Evolutionary conservation across 257 asterid genomes (phyloP).

Genomic region (Solanum chiquidenum): DNA sequence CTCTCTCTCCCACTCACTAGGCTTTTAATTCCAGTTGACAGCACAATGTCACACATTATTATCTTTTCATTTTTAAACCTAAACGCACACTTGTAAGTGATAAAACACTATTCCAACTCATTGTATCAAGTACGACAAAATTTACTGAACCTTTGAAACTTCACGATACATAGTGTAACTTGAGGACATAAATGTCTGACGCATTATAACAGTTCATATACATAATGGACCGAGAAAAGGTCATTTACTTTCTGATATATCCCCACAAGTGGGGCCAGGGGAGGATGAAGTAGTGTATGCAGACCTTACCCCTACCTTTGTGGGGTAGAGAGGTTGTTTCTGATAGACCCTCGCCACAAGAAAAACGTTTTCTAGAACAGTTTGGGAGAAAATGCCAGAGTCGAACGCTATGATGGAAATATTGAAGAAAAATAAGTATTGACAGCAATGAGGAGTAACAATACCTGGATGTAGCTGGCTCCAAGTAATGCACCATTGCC

Average conservation of each 20-base stretch:
- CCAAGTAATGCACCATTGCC: constrained; percentile 16
- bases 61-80: background rate
- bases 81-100: background rate
- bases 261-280: background rate
- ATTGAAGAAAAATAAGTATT: background rate
- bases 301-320: background rate
- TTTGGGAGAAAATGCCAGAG: background rate
- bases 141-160: background rate
- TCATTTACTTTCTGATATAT: background rate
- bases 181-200: background rate
- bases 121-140: background rate
- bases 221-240: background rate
- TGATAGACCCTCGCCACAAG: background rate
- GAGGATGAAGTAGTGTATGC: background rate
- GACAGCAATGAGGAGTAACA: background rate
- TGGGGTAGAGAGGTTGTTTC: background rate
- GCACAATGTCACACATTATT: background rate
- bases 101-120: background rate
- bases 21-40: background rate
- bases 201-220: background rate
- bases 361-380: background rate
- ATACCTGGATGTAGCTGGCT: constrained; percentile 23
- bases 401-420: background rate
- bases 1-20: background rate
- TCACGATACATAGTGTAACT: background rate